Evolutionary conservation across 768 basidiomycete species (phyloP).

Genomic region (Gloeostereum incarnatum): DNA sequence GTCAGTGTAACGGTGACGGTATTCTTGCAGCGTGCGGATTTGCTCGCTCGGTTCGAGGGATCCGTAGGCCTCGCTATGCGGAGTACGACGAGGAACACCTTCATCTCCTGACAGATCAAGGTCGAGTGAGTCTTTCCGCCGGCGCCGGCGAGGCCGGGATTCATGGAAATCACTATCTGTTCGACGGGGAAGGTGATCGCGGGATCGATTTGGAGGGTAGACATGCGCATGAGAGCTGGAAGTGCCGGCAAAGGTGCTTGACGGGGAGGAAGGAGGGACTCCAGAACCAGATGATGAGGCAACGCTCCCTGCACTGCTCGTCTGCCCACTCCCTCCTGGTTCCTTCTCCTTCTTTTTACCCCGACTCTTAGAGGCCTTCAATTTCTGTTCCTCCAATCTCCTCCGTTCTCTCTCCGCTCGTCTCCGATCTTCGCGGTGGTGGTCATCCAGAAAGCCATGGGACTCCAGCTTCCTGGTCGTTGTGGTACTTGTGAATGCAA

Average conservation of each 20-base stretch:
- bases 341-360: constrained; percentile 19
- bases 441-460: constrained; percentile 55
- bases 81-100: constrained; percentile 35
- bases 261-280: neutral
- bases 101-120: constrained; percentile 13
- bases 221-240: too few relatives aligned
- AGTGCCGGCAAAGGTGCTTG: neutral
- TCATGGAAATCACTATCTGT: neutral
- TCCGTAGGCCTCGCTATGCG: constrained; percentile 55
- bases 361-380: constrained; percentile 15
- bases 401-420: constrained; percentile 11
- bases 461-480: constrained; percentile 61
- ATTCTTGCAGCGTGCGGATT: too few relatives aligned
- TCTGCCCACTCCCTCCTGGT: constrained; percentile 16
- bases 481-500: constrained; percentile 67
- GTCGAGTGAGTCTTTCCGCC: neutral
- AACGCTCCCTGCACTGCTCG: constrained; percentile 7
- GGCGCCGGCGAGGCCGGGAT: neutral
- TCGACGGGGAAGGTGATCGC: neutral
- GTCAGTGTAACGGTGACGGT: too few relatives aligned
- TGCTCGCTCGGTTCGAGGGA: constrained; percentile 43
- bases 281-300: constrained; percentile 3
- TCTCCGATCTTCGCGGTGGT: constrained; percentile 15
- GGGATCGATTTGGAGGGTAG: too few relatives aligned
- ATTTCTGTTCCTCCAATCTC: constrained; percentile 15